These are phyloP conservation scores for Talaromyces sp. DNA, from an alignment of 2,329 filamentous ascomycete genomes.

Conservation along the genomic window DNA sequence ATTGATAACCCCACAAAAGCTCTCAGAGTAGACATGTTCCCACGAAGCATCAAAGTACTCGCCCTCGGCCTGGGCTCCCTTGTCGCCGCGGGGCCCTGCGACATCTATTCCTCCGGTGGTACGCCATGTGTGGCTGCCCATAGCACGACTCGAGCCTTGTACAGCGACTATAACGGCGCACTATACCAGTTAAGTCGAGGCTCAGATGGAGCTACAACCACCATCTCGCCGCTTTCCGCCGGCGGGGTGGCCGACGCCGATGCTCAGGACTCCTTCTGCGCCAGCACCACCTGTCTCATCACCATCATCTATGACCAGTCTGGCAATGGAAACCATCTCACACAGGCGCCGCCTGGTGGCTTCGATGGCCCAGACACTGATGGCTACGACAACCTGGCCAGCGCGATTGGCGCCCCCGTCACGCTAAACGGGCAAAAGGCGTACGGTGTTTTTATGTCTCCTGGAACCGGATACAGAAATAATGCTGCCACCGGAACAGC, in stretches of 20 bases:
- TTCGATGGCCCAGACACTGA: background rate
- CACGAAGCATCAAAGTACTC: background rate
- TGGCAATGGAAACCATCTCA: slow-evolving; percentile 7
- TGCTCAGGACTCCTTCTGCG: slow-evolving; percentile 5
- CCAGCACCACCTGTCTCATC: slow-evolving; percentile 7
- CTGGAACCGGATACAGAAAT: slow-evolving; percentile 9
- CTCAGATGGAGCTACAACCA: slow-evolving; percentile 4
- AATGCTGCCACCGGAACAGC: slow-evolving; percentile 1
- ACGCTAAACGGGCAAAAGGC: slow-evolving; percentile 8
- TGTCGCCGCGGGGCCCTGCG: slow-evolving; percentile 6
- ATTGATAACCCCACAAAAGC: background rate
- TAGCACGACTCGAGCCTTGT: slow-evolving; percentile 8
- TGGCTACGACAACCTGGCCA: slow-evolving; percentile 8
- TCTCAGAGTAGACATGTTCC: background rate
- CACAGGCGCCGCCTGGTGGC: slow-evolving; percentile 1
- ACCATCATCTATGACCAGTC: slow-evolving; percentile 11
- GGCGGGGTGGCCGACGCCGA: slow-evolving; percentile 9
- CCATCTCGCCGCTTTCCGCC: slow-evolving; percentile 4
- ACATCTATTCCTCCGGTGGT: slow-evolving; percentile 6
- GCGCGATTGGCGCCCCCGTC: slow-evolving; percentile 7
- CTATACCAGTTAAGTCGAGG: slow-evolving; percentile 6
- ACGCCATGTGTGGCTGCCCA: slow-evolving; percentile 10
- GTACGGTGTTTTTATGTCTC: slow-evolving; percentile 10
- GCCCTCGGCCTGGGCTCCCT: slow-evolving; percentile 7
- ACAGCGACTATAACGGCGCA: slow-evolving; percentile 1